Percentiles rank a stretch among this genome's conserved stretches.
phyloP scores from a whole-genome alignment of 306 rosid genomes.

The Cicer chorassanicum region DNA sequence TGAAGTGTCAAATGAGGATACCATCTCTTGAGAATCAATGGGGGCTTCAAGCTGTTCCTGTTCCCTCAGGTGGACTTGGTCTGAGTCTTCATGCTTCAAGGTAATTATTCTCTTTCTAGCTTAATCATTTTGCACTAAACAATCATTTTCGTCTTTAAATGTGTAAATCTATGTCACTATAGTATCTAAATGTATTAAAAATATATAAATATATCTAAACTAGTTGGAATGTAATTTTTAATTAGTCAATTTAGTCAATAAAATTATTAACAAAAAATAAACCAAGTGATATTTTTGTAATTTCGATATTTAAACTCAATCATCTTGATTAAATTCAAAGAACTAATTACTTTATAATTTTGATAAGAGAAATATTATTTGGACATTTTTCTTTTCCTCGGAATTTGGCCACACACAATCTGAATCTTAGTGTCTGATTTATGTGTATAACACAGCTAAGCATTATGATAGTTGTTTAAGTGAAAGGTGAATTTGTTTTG shows the following conservation, averaged over 20 bases:
- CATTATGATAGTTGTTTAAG: slow-evolving; percentile 30
- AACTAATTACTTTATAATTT: not conserved
- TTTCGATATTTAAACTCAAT: not conserved
- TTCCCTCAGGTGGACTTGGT: slow-evolving; percentile 85
- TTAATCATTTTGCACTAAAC: not conserved
- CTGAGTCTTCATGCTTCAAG: slow-evolving; percentile 85
- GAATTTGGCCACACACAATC: too few species aligned
- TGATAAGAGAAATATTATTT: too few species aligned
- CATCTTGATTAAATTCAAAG: not conserved
- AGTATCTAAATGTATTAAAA: not conserved
- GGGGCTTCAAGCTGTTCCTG: slow-evolving; percentile 89
- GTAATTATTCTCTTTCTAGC: slow-evolving; percentile 46
- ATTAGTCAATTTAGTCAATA: not conserved
- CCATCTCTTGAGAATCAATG: slow-evolving; percentile 86
- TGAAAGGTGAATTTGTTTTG: slow-evolving; percentile 45
- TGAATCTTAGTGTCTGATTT: too few species aligned
- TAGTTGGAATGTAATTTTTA: too few species aligned
- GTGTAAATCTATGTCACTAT: not conserved
- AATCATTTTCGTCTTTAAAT: not conserved
- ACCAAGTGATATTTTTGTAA: not conserved
- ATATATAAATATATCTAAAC: not conserved
- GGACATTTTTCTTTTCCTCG: too few species aligned
- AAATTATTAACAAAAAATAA: too few species aligned
- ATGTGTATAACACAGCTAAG: too few species aligned
- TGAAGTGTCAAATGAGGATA: slow-evolving; percentile 84